Evolutionary conservation across 176 grass and related monocot species (phyloP).

Genomic region (Triticum dicoccoides): DNA sequence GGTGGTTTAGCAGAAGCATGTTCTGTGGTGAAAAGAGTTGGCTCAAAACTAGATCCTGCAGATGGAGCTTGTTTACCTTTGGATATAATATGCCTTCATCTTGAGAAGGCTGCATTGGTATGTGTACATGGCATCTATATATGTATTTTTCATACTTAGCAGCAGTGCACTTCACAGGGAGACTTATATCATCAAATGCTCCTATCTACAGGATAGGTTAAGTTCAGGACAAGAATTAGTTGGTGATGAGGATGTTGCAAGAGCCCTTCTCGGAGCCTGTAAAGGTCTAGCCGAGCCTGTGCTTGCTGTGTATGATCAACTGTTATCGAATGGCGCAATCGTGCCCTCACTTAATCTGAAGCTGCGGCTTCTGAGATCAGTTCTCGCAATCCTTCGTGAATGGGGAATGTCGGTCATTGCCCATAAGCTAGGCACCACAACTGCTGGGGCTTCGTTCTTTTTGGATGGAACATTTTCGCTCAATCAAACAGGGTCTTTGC

Average conservation of each 20-base stretch:
- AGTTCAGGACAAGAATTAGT: constrained; percentile 80
- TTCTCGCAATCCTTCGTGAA: constrained; percentile 73
- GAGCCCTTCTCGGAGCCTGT: constrained; percentile 78
- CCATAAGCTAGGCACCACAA: constrained; percentile 56
- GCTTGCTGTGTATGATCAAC: constrained; percentile 79
- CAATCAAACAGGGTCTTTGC: constrained; percentile 49
- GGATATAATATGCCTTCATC: constrained; percentile 88
- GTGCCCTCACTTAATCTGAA: constrained; percentile 74
- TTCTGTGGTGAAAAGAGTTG: constrained; percentile 86
- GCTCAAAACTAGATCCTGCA: constrained; percentile 86
- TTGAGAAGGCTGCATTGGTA: constrained; percentile 97
- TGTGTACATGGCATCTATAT: constrained; percentile 26
- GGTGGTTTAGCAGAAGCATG: constrained; percentile 90
- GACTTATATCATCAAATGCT: constrained; percentile 23
- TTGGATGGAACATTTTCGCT: constrained; percentile 57
- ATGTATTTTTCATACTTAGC: neutral
- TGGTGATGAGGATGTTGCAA: constrained; percentile 89
- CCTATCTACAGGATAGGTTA: constrained; percentile 68
- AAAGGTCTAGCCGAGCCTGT: constrained; percentile 71
- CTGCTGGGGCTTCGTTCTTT: constrained; percentile 63
- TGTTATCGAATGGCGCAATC: constrained; percentile 80
- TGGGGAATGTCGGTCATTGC: constrained; percentile 74
- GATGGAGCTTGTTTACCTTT: constrained; percentile 76
- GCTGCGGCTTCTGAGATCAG: constrained; percentile 84
- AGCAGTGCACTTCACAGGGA: neutral